Percentiles rank a stretch among this genome's conserved stretches.
Conservation (phyloP, 352 stramenopile species). For the Phytophthora chlamydospora region DNA sequence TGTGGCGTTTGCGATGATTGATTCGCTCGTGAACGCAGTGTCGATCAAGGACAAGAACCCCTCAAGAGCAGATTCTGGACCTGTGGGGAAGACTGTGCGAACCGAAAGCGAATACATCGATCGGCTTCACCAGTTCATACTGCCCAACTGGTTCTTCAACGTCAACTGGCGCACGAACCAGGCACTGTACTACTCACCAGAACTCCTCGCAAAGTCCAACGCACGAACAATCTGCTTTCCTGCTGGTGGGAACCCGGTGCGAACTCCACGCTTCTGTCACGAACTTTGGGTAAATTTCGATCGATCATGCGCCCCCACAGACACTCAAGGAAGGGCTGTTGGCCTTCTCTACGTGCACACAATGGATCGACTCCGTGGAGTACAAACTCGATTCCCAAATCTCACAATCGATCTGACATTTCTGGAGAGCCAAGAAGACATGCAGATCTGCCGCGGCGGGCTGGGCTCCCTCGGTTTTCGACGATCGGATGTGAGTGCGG, state of each 20-base stretch:
- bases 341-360: constrained; percentile 27
- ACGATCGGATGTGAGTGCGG: constrained; percentile 24
- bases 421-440: constrained; percentile 35
- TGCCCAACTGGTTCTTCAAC: constrained; percentile 40
- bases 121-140: constrained; percentile 47
- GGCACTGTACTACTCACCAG: constrained; percentile 34
- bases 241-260: not conserved
- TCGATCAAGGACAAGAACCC: not conserved
- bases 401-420: constrained; percentile 29
- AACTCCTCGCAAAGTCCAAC: constrained; percentile 13
- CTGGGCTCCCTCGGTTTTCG: constrained; percentile 23
- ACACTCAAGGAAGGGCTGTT: constrained; percentile 11
- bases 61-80: not conserved
- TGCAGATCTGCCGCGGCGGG: constrained; percentile 26
- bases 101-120: constrained; percentile 42
- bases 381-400: constrained; percentile 25
- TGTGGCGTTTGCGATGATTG: constrained; percentile 41
- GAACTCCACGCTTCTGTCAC: constrained; percentile 21
- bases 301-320: constrained; percentile 18
- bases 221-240: constrained; percentile 29
- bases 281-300: constrained; percentile 37
- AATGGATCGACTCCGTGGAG: constrained; percentile 17
- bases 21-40: constrained; percentile 33
- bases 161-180: constrained; percentile 45
- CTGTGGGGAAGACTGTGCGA: constrained; percentile 16